Conservation (phyloP, 176 grass and related monocot genomes). For the Bolboschoenus planiculmis region DNA sequence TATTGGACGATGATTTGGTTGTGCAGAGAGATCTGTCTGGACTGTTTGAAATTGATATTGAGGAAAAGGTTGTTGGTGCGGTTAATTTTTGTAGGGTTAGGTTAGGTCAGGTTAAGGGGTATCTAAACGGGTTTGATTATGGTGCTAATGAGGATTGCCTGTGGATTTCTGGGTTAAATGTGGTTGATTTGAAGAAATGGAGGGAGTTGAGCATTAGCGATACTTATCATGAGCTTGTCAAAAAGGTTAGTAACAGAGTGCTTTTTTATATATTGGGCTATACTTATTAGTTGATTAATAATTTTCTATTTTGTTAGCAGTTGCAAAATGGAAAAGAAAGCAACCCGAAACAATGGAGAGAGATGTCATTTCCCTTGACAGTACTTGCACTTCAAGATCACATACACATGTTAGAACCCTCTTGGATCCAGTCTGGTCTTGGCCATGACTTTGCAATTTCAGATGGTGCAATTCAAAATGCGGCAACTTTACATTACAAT, state of each 20-base stretch:
- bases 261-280: not conserved
- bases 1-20: conserved; percentile 88
- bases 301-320: conserved; percentile 11
- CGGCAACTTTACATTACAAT: conserved; percentile 67
- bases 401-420: conserved; percentile 47
- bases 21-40: conserved; percentile 65
- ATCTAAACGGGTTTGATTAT: conserved; percentile 34
- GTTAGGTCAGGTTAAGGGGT: conserved; percentile 47
- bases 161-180: conserved; percentile 72
- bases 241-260: conserved; percentile 43
- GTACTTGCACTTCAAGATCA: conserved; percentile 64
- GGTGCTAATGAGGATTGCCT: conserved; percentile 40
- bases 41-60: conserved; percentile 64
- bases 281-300: not conserved
- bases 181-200: conserved; percentile 76
- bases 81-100: conserved; percentile 51
- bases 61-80: conserved; percentile 52
- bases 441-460: conserved; percentile 69
- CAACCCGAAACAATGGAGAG: conserved; percentile 26
- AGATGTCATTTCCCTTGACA: conserved; percentile 35
- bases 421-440: conserved; percentile 59
- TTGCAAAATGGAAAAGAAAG: conserved; percentile 29
- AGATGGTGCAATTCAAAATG: conserved; percentile 25
- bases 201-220: conserved; percentile 43
- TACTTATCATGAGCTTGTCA: conserved; percentile 28